phyloP scores from a whole-genome alignment of 305 asterid species.

The Solanum hybrid region DNA sequence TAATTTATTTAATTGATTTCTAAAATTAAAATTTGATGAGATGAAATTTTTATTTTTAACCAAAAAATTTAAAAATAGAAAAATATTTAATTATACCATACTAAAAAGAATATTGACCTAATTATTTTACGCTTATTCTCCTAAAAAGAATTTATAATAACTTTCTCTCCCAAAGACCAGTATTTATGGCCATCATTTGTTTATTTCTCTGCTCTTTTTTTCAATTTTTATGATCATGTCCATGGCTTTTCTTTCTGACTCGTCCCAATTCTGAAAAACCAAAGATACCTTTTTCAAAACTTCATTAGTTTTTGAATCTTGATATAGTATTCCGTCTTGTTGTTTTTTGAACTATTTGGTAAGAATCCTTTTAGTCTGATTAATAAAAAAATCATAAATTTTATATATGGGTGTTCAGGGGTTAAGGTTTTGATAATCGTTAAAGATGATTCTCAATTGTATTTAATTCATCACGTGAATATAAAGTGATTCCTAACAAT shows the following conservation, averaged over 20 bases:
- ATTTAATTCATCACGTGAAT: too few relatives aligned
- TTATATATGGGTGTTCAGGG: not conserved
- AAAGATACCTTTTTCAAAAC: not conserved
- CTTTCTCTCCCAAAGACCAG: slow-evolving; percentile 18
- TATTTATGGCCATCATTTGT: slow-evolving; percentile 32
- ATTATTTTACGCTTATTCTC: not conserved
- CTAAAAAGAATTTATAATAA: not conserved
- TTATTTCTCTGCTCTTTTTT: slow-evolving; percentile 22
- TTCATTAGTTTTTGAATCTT: slow-evolving; percentile 5
- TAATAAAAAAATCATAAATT: not conserved
- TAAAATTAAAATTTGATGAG: too few relatives aligned
- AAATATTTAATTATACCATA: not conserved
- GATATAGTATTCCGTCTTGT: not conserved
- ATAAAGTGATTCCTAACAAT: not conserved
- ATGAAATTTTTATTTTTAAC: too few relatives aligned
- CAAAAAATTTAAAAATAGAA: too few relatives aligned
- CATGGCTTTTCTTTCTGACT: slow-evolving; percentile 17
- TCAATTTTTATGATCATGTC: slow-evolving; percentile 12
- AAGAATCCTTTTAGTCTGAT: not conserved
- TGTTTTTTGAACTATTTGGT: slow-evolving; percentile 4
- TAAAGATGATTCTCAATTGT: too few relatives aligned
- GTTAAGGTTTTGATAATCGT: not conserved
- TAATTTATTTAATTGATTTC: not conserved
- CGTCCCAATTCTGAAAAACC: not conserved
- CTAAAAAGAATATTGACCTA: not conserved